Evolutionary conservation across 2,329 filamentous ascomycete species (phyloP), one percentile per base, ranked within the genome.

Genomic region (Phyllosticta ampelicida): DNA sequence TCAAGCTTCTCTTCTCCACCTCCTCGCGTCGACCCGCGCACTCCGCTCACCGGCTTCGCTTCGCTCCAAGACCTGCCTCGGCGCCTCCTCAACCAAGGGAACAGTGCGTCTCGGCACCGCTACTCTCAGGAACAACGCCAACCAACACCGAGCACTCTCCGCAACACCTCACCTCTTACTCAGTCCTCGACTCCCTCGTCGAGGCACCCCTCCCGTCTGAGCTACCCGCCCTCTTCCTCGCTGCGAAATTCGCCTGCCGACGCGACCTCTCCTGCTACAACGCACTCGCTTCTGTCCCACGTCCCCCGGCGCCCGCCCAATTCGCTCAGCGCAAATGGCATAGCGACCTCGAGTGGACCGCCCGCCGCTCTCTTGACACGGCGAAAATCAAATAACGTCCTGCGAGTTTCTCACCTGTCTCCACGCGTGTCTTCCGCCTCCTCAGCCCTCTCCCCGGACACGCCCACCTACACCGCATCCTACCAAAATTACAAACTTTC

Each of bases 321-420:
- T 21, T 78, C 76, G 53, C 73, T 73, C 62, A 77, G 74, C 63
- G 75, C 73, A 56, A 71, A 76, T 72, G 76, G 77, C 64, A 77
- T 79, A 71, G 75, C 77, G 65, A 77, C 74, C 28, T 74, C 71
- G 59, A 69, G 73, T 64, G 78, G 77, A 60, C 77, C 78, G 51
- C 77, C 77, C 55, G 74, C 78, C 60, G 74, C 77, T n/a, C 71
- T 78, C 60, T 75, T 77, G 60, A 78, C 77, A 55, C 76, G 76
- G 56, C 28, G 53, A 52, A 65, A 67, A 28, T 62, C 62, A 26
- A 61, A 62, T 51, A 64, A 44, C 36, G 36, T 44, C 36, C 13
- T 61, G 67, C 66, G 61, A 68, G 70, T 63, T 61, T 44, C 36
- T 44, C 36, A 44, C 16, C 16, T 18, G 36, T 44, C 36, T n/a